phyloP scores from a whole-genome alignment of 1,139 yeast genomes.

The Kodamaea plutei region DNA sequence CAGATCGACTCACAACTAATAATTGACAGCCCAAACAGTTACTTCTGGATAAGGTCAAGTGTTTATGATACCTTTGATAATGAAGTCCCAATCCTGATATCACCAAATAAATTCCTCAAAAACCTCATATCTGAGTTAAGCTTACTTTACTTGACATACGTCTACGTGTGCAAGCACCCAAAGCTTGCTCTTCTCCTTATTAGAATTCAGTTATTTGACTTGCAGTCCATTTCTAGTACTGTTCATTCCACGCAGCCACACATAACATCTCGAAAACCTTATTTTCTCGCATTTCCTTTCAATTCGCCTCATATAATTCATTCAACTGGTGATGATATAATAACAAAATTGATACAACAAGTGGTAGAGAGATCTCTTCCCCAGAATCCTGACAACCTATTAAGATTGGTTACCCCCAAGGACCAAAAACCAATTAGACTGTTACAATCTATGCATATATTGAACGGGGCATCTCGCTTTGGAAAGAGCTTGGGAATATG shows the following conservation, averaged over 20 bases:
- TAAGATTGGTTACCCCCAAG: conserved; percentile 22
- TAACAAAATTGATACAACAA: conserved; percentile 54
- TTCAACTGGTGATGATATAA: conserved; percentile 44
- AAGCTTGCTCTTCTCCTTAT: conserved; percentile 54
- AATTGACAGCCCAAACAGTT: conserved; percentile 51
- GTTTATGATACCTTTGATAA: conserved; percentile 38
- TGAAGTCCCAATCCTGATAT: conserved; percentile 33
- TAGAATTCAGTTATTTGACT: conserved; percentile 67
- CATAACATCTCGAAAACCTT: conserved; percentile 53
- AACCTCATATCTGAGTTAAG: conserved; percentile 46
- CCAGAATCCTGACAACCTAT: conserved; percentile 29
- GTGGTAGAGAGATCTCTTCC: conserved; percentile 52
- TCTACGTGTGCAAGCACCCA: conserved; percentile 68
- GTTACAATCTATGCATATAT: conserved; percentile 49
- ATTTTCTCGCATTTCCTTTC: conserved; percentile 61
- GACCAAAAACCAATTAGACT: conserved; percentile 50
- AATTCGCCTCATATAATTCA: conserved; percentile 68
- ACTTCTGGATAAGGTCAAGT: conserved; percentile 57
- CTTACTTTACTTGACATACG: conserved; percentile 50
- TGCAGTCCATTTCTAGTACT: conserved; percentile 23
- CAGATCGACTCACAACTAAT: conserved; percentile 67
- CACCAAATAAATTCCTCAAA: conserved; percentile 45
- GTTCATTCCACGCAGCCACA: conserved; percentile 26
- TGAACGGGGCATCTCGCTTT: conserved; percentile 59
- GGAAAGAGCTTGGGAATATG: conserved; percentile 62